Percentiles rank a stretch among this genome's conserved stretches.
phyloP scores from a whole-genome alignment of 352 stramenopile species.

The Pythium folliculosum region DNA sequence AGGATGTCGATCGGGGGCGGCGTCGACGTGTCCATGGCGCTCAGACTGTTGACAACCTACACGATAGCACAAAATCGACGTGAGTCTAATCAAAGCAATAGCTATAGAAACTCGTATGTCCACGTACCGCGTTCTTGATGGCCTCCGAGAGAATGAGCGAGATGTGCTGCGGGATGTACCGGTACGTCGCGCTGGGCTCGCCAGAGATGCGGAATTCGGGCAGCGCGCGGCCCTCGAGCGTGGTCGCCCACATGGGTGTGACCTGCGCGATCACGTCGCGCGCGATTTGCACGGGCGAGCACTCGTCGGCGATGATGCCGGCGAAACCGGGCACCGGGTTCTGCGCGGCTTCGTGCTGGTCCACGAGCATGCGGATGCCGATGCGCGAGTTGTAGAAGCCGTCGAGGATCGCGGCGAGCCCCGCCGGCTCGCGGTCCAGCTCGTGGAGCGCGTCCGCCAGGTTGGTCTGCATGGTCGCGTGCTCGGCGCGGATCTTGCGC shows the following conservation, averaged over 20 bases:
- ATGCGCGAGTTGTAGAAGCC: conserved; percentile 87
- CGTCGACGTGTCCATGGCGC: conserved; percentile 24
- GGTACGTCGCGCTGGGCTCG: conserved; percentile 59
- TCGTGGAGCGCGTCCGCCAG: conserved; percentile 60
- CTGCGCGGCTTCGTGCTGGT: conserved; percentile 75
- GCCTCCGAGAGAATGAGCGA: conserved; percentile 81
- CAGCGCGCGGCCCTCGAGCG: conserved; percentile 44
- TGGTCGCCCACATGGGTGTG: conserved; percentile 54
- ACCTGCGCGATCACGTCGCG: conserved; percentile 58
- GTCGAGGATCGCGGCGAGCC: conserved; percentile 64
- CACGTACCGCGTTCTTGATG: conserved; percentile 72
- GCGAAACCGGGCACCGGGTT: conserved; percentile 54
- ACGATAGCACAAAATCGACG: not conserved
- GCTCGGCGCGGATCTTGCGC: conserved; percentile 50
- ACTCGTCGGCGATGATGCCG: conserved; percentile 66
- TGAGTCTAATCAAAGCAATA: not conserved
- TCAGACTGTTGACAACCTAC: conserved; percentile 60
- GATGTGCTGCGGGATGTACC: conserved; percentile 83
- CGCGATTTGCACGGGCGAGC: conserved; percentile 69
- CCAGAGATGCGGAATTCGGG: conserved; percentile 62
- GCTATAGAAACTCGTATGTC: not conserved
- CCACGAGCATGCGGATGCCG: conserved; percentile 80
- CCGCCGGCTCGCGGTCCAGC: conserved; percentile 57
- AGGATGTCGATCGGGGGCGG: conserved; percentile 63
- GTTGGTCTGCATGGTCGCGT: conserved; percentile 75